Conservation (phyloP, 345 rosid species). For the Boechera stricta region DNA sequence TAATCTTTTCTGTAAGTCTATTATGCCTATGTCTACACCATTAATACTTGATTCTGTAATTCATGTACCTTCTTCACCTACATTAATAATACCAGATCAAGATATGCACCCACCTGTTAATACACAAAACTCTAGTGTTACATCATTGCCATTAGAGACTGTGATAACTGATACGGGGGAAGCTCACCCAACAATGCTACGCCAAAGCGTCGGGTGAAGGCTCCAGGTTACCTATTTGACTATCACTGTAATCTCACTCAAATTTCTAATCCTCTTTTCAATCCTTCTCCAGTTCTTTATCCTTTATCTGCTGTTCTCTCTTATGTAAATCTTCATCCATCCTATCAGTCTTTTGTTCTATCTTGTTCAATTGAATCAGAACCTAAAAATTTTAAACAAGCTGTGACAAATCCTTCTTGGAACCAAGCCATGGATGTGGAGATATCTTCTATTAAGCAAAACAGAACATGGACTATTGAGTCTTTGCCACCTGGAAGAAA, state of each 20-base stretch:
- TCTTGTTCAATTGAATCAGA: neutral
- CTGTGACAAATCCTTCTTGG: neutral
- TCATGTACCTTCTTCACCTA: too few species aligned
- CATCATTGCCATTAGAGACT: neutral
- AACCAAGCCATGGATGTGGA: neutral
- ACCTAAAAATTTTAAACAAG: neutral
- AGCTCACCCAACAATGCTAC: rapidly evolving
- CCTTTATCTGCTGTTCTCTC: rapidly evolving
- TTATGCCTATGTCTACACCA: too few species aligned
- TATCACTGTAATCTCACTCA: neutral
- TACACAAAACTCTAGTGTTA: neutral
- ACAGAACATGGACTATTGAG: neutral
- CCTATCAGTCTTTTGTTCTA: neutral
- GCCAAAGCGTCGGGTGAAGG: neutral
- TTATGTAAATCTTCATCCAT: rapidly evolving
- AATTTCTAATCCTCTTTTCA: too few species aligned
- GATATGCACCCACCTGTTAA: too few species aligned
- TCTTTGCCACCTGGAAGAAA: neutral
- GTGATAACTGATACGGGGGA: rapidly evolving
- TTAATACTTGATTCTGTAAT: too few species aligned
- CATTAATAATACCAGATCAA: too few species aligned
- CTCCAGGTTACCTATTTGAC: neutral
- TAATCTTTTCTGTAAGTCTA: too few species aligned
- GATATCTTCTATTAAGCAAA: neutral
- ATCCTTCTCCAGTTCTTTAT: neutral